These are phyloP conservation scores for Zymoseptoria ardabiliae DNA, from an alignment of 2,329 filamentous ascomycete genomes.

Conservation along the genomic window DNA sequence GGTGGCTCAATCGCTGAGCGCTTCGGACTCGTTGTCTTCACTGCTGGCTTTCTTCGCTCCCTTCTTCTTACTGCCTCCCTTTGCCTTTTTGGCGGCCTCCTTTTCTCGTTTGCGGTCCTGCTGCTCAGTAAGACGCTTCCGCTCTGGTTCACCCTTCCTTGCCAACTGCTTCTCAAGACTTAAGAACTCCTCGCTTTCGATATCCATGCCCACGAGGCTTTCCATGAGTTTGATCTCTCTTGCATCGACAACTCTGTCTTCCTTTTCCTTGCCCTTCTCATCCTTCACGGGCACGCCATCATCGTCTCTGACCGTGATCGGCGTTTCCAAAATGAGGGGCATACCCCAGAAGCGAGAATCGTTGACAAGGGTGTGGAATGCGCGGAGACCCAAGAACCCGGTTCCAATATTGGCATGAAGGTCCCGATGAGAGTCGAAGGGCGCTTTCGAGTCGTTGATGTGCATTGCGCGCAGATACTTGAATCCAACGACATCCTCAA, in stretches of 20 bases:
- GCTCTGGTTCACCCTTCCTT: slow-evolving; percentile 60
- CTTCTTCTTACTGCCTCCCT: slow-evolving; percentile 31
- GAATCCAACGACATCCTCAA: slow-evolving; percentile 69
- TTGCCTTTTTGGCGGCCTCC: slow-evolving; percentile 42
- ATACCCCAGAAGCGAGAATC: slow-evolving; percentile 65
- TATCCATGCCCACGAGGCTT: slow-evolving; percentile 75
- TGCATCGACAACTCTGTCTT: slow-evolving; percentile 82
- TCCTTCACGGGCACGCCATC: slow-evolving; percentile 49
- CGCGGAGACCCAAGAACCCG: slow-evolving; percentile 80
- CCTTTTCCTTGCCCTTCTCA: slow-evolving; percentile 45
- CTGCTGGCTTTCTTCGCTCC: slow-evolving; percentile 34
- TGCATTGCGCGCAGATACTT: slow-evolving; percentile 80
- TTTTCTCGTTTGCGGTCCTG: slow-evolving; percentile 67
- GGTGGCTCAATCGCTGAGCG: background rate
- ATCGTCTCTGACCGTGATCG: slow-evolving; percentile 64
- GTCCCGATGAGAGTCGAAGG: slow-evolving; percentile 72
- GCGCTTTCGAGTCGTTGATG: slow-evolving; percentile 92
- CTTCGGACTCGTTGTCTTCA: slow-evolving; percentile 27
- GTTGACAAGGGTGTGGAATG: slow-evolving; percentile 90
- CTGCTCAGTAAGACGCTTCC: slow-evolving; percentile 69
- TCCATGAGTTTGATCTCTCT: slow-evolving; percentile 93
- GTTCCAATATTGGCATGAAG: slow-evolving; percentile 95
- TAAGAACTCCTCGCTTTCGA: slow-evolving; percentile 64
- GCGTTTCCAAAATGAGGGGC: slow-evolving; percentile 95
- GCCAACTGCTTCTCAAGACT: slow-evolving; percentile 58